Conservation (phyloP, 2,329 filamentous ascomycete species). For the Ascocoryne sarcoides region DNA sequence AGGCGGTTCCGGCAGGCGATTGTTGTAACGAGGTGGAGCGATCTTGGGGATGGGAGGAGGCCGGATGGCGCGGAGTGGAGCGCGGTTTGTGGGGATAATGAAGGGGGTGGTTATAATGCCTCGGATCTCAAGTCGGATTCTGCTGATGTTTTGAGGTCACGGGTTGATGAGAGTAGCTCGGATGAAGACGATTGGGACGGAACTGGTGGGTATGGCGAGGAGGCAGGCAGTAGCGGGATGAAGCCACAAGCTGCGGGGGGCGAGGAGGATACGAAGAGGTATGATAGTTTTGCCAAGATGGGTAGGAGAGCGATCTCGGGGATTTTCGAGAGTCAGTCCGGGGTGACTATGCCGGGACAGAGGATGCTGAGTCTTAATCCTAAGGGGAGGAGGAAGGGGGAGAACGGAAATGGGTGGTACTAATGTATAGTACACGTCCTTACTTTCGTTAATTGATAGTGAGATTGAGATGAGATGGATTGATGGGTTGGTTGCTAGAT, state of each 20-base stretch:
- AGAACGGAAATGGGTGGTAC: conserved; percentile 51
- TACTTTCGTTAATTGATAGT: no score
- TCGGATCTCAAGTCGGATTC: no score
- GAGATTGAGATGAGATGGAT: no score
- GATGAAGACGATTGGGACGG: no score
- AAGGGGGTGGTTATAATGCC: background rate
- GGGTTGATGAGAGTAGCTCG: background rate
- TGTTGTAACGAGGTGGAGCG: conserved; percentile 52
- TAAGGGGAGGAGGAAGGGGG: conserved; percentile 41
- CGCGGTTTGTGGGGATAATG: conserved; percentile 39
- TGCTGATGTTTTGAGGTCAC: no score
- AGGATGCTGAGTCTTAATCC: conserved; percentile 51
- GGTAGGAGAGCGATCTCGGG: conserved; percentile 48
- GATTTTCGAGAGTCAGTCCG: conserved; percentile 47
- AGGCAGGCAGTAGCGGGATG: no score
- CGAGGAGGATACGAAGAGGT: conserved; percentile 25
- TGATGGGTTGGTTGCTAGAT: no score
- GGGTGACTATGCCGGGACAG: conserved; percentile 46
- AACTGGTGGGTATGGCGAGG: no score
- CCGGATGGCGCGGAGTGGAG: conserved; percentile 46
- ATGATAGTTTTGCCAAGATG: conserved; percentile 44
- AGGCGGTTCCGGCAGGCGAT: conserved; percentile 49
- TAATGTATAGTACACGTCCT: no score
- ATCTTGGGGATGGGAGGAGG: conserved; percentile 46
- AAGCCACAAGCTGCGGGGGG: background rate